A percentile compares a stretch with the other conserved stretches of the same genome.
Evolutionary conservation across 768 basidiomycete species (phyloP).

Genomic region (Candolleomyces efflorescens): DNA sequence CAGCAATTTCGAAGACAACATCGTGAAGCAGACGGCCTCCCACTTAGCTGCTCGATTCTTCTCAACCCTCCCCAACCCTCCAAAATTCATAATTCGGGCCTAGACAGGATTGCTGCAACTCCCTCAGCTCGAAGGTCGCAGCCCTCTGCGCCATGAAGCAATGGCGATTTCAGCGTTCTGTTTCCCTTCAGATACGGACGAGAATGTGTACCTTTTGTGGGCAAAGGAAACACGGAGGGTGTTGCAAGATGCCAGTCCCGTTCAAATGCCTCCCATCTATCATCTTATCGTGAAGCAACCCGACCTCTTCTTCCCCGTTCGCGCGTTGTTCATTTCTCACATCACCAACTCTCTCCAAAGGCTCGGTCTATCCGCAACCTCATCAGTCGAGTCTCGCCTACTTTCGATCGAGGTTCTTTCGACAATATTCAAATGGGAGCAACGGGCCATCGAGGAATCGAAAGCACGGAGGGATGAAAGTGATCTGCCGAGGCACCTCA

Average conservation of each 20-base stretch:
- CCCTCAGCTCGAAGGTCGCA: conserved; percentile 67
- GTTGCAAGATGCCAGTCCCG: conserved; percentile 84
- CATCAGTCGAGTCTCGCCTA: conserved; percentile 76
- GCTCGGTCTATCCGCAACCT: conserved; percentile 71
- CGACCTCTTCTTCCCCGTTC: conserved; percentile 87
- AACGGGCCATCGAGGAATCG: conserved; percentile 41
- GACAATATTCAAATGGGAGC: conserved; percentile 93
- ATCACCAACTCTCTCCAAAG: conserved; percentile 89
- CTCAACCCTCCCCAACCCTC: conserved; percentile 80
- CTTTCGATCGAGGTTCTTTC: conserved; percentile 89
- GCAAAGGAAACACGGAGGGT: conserved; percentile 81
- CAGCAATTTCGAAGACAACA: conserved; percentile 70
- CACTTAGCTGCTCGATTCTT: conserved; percentile 91
- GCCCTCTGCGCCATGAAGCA: conserved; percentile 76
- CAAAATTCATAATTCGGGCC: conserved; percentile 85
- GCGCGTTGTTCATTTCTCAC: conserved; percentile 88
- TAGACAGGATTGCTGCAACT: conserved; percentile 88
- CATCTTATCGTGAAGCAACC: conserved; percentile 90
- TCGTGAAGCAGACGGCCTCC: conserved; percentile 91
- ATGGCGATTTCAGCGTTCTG: conserved; percentile 83
- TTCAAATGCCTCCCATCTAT: conserved; percentile 73
- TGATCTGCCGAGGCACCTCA: conserved; percentile 17
- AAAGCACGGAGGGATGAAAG: conserved; percentile 15
- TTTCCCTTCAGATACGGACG: conserved; percentile 59
- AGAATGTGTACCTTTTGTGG: conserved; percentile 71